These are phyloP conservation scores for Boletellus emodensis DNA, from an alignment of 768 basidiomycete species.

Conservation along the genomic window DNA sequence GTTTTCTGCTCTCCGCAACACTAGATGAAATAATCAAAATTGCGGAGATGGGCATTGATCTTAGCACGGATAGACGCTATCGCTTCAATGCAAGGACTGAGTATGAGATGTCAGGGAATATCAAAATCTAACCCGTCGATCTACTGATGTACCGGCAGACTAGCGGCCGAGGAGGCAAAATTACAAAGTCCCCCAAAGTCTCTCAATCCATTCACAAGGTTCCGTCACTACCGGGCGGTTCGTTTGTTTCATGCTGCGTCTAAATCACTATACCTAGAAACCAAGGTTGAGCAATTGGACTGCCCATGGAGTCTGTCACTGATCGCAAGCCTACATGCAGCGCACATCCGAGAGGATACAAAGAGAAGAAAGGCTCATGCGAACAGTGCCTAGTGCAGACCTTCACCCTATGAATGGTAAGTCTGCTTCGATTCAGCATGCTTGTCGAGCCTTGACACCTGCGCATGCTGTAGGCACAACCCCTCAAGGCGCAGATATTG, in stretches of 20 bases:
- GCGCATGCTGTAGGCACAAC: neutral
- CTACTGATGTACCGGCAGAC: neutral
- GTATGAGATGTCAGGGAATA: neutral
- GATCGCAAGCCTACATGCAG: neutral
- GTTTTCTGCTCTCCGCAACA: neutral
- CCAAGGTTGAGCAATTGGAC: neutral
- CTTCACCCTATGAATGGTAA: neutral
- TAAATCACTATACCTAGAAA: neutral
- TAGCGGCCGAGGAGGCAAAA: neutral
- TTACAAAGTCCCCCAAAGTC: neutral
- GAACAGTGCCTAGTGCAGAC: constrained; percentile 1
- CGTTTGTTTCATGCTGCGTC: neutral
- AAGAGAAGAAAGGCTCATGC: neutral
- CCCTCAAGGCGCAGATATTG: neutral
- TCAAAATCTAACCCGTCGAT: neutral
- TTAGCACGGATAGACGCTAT: neutral
- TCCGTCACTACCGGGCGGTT: neutral
- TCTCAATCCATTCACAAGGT: neutral
- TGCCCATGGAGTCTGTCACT: too few species aligned
- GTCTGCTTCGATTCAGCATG: neutral
- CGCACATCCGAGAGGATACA: constrained; percentile 9
- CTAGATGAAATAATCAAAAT: neutral
- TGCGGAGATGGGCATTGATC: neutral
- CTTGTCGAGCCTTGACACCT: neutral
- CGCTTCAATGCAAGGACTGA: neutral